Base-by-base conservation (phyloP, 106 monocot genomes). In the Dendrobium huoshanense region DNA sequence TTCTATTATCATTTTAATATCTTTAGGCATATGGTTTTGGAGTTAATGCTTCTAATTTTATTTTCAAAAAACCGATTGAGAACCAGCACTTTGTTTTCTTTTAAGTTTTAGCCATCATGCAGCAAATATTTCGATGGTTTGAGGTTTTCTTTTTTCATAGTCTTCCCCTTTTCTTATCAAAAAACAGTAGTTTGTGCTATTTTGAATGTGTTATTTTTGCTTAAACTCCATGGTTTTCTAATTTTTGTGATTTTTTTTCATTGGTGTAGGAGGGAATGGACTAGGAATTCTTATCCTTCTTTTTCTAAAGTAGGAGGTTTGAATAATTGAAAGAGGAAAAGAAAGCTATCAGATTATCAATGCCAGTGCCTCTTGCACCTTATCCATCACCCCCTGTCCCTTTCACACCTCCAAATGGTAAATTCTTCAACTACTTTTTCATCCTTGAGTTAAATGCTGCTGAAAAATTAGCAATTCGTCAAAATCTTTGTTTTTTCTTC, bases 311-410 rank as follows among this genome's bases (percentile, higher is more conserved):
- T 6, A n/a, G 45, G 9, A 20, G 45, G 75, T 0, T 45, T 75
- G 24, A 37, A 41, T 27, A 55, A 19, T 16, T 29, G 74, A 44
- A 75, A 41, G 19, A 43, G 22, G 43, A 10, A 44, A 41, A 75
- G 74, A 20, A 31, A 75, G 20, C n/a, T 2, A 8, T 75, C 43
- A 19, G 41, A 75, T 75, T 31, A 41, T 42, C 93, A 95, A 95
- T 96, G 94, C 96, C 96, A 72, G 93, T 96, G 78, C 94, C 96
- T 83, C 92, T 96, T 68, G 96, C 91, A 9, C 96, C 96, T 22
- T 96, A 96, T 87, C 96, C 94, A 61, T 75, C 88, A 42, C 83
- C 93, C 64, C 88, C 93, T 41, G 84, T 81, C 45, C 82, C 90
- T 67, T 76, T 83, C 22, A 41, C 64, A 22, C 89, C 93, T 37